Conservation (phyloP, 73 alveolate species). For the Symbiodinium pilosum region DNA sequence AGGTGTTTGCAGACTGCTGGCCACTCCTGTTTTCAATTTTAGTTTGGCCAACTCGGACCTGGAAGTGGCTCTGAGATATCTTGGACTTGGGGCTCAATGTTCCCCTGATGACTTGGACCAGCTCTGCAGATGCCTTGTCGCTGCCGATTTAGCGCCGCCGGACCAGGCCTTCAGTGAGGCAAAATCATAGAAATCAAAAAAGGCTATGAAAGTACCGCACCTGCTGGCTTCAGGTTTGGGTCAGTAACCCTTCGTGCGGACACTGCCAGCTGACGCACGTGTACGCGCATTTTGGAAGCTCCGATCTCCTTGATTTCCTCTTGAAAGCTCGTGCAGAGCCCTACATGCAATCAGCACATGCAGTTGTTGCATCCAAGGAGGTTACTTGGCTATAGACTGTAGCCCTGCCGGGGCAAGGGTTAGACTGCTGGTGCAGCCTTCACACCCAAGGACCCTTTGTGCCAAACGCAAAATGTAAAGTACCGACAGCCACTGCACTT, state of each 20-base stretch:
- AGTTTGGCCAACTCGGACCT: conserved; percentile 28
- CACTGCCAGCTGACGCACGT: conserved; percentile 39
- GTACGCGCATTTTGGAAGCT: conserved; percentile 26
- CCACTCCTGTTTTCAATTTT: conserved; percentile 58
- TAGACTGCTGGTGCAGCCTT: too few relatives aligned
- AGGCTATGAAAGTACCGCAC: too few relatives aligned
- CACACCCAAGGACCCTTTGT: conserved; percentile 18
- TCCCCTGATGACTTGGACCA: conserved; percentile 10
- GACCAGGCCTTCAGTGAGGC: too few relatives aligned
- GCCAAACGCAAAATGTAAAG: conserved; percentile 29
- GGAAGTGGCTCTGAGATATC: not conserved
- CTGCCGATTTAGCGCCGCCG: not conserved
- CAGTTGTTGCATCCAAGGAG: too few relatives aligned
- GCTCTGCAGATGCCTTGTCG: not conserved
- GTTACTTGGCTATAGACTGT: too few relatives aligned
- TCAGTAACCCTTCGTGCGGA: conserved; percentile 43
- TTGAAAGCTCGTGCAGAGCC: too few relatives aligned
- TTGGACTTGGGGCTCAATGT: conserved; percentile 47
- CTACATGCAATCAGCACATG: too few relatives aligned
- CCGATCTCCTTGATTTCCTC: not conserved
- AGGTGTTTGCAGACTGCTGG: conserved; percentile 37
- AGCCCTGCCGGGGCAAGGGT: too few relatives aligned
- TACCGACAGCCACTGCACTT: conserved; percentile 39
- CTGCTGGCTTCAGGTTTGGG: conserved; percentile 21
- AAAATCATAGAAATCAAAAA: too few relatives aligned